These are phyloP conservation scores for Piper longum DNA, from an alignment of 164 flowering plant species.

Conservation along the genomic window DNA sequence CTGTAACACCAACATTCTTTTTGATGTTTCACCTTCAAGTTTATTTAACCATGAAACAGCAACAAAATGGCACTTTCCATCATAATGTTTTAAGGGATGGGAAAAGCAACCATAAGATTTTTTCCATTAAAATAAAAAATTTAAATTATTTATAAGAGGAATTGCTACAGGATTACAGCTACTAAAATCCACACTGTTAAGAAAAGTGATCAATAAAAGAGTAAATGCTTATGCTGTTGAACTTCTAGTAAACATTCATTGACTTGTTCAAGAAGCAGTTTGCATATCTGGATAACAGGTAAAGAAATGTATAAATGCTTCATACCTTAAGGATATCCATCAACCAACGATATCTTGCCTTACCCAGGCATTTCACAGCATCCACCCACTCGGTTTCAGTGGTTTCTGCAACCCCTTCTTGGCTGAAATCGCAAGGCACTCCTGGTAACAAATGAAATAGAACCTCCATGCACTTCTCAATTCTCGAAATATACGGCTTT, in stretches of 20 bases:
- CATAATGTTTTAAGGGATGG: background rate
- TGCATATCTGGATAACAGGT: background rate
- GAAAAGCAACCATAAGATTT: too few species aligned
- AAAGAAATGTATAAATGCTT: background rate
- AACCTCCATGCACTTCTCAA: constrained; percentile 62
- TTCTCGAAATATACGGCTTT: constrained; percentile 19
- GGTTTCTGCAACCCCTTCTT: constrained; percentile 9
- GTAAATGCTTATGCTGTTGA: too few species aligned
- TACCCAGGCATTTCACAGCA: constrained; percentile 58
- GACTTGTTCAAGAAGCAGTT: background rate
- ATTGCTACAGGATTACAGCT: too few species aligned
- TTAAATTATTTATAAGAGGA: too few species aligned
- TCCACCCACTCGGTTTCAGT: constrained; percentile 49
- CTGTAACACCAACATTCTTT: background rate
- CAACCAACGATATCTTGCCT: constrained; percentile 47
- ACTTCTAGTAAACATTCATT: too few species aligned
- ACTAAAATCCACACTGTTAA: too few species aligned
- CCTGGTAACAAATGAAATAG: constrained; percentile 53
- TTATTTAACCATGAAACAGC: background rate
- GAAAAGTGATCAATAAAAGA: too few species aligned
- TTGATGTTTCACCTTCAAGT: background rate
- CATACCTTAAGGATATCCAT: constrained; percentile 60
- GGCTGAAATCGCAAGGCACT: constrained; percentile 12
- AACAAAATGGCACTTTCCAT: background rate
- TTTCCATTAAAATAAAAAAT: too few species aligned